Base-by-base conservation (phyloP, 2,329 filamentous ascomycete species). In the Clonostachys rosea region DNA sequence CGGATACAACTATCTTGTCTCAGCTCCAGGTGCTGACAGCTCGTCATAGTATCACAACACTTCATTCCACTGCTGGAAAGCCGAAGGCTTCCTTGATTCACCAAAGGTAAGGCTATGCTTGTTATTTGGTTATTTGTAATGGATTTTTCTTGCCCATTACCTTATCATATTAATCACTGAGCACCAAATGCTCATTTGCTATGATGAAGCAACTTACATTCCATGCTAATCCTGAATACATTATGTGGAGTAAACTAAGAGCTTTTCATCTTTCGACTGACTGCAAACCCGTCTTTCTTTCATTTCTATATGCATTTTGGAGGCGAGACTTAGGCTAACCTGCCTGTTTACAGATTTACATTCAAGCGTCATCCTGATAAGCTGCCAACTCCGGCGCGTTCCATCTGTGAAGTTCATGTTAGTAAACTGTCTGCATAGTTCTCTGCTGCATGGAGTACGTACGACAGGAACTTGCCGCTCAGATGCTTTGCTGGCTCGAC, bases 201-300 rank as follows among this genome's bases (percentile, higher is more conserved):
- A 70, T 87, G 85, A 89, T 89, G 83, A 79, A 62, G 74, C 72
- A 78, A 69, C 70, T 72, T 74, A 30, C 24, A 83, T 84, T 86
- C 83, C 81, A 86, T 88, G 84, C 84, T 88, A 87, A 87, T 81
- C 71, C 86, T 75, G 84, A 89, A 82, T 61, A 30, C 61, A 58
- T 57, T 59, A 79, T 83, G 80, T 86, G 78, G 81, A 87, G 71
- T 69, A 74, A 80, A 75, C 72, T 76, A 78, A 76, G 78, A 82
- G 78, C 84, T 88, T 88, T 89, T 89, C 85, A 89, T 88, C 85
- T 88, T 88, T 88, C 84, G 78, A 78, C 84, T 89, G 86, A 89
- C 70, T 63, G 64, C 60, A 61, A 64, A 57, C 57, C 58, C 56
- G 54, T 48, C 54, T 49, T 50, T 52, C 53, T 50, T 54, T 47